Evolutionary conservation across 495 filamentous ascomycete species (phyloP), one percentile per base, ranked within the genome.

Genomic region (Staphylotrichum tortipilum): DNA sequence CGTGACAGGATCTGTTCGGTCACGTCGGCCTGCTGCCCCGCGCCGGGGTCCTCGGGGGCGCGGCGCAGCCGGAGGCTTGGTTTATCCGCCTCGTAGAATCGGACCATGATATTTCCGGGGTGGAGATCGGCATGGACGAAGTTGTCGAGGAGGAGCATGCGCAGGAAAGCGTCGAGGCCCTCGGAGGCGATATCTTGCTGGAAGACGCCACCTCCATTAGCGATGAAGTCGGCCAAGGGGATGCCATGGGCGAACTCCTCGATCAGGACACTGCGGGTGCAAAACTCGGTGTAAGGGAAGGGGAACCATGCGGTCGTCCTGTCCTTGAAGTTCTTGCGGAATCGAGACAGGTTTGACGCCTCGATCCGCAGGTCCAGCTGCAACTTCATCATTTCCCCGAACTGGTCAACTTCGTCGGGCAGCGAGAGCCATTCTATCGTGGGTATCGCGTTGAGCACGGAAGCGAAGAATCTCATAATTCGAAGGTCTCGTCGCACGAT

Each of bases 91-190:
- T 92, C 79, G 69, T 97, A 95, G 68, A 99, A 99, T 50, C 94
- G 88, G 39, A 99, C 94, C 91, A 99, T 97, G 70, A 99, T 97
- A 63, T 99, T 99, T 7, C 94, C 94, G 0, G 94, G 94, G 58
- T 99, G 94, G 9, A 99, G 73, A 66, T 99, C 94, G n/a, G 94
- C 92, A 58, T 99, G 94, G 44, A 96, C 81, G 63, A 99, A 99
- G 60, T 99, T 97, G 63, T 99, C 94, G 44, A 99, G 84, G 11
- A 99, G 76, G 3, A 99, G 75, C 94, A 99, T 99, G 52, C 88
- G 88, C 47, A 99, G 67, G 68, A 99, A 99, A n/a, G 90, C 89
- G 60, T 99, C 89, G 6, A 99, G 79, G 4, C 94, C 94, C 73
- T 97, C 91, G 53, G 92, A 84, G 10, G 92, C 88, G 50, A 99